phyloP scores from a whole-genome alignment of 2,329 filamentous ascomycete genomes.

The Colletotrichum liaoningense region DNA sequence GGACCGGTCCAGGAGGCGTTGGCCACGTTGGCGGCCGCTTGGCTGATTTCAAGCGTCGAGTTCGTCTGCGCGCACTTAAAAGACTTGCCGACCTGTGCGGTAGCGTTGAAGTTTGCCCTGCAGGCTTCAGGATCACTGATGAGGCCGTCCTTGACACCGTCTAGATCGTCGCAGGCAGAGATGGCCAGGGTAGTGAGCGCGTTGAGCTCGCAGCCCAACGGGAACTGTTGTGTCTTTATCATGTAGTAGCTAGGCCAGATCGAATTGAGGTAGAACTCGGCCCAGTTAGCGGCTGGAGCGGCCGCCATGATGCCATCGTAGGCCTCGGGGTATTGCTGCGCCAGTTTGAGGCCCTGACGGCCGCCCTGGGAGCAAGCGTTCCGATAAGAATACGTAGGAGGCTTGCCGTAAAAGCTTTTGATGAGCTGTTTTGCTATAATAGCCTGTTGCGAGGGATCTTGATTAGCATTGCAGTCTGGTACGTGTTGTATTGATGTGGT shows the following conservation, averaged over 20 bases:
- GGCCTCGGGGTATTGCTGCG: constrained; percentile 58
- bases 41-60: neutral
- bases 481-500: too few relatives aligned
- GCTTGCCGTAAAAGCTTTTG: too few relatives aligned
- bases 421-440: too few relatives aligned
- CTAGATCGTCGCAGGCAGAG: constrained; percentile 1
- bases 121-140: constrained; percentile 8
- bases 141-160: constrained; percentile 21
- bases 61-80: constrained; percentile 35
- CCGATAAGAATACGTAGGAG: constrained; percentile 50
- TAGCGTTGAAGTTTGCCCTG: constrained; percentile 36
- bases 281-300: constrained; percentile 33
- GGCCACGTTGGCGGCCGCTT: neutral
- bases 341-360: constrained; percentile 59
- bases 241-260: constrained; percentile 18
- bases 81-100: constrained; percentile 7
- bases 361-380: constrained; percentile 64
- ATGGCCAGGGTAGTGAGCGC: constrained; percentile 39
- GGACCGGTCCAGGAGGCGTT: neutral
- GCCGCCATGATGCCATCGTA: constrained; percentile 55
- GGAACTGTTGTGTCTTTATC: neutral
- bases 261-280: neutral
- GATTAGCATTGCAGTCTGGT: too few relatives aligned
- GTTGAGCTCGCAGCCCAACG: constrained; percentile 39
- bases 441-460: too few relatives aligned